Percentiles rank a stretch among this genome's conserved stretches.
phyloP scores from a whole-genome alignment of 208 protist species.

The Kentomonas sorsogonicus region DNA sequence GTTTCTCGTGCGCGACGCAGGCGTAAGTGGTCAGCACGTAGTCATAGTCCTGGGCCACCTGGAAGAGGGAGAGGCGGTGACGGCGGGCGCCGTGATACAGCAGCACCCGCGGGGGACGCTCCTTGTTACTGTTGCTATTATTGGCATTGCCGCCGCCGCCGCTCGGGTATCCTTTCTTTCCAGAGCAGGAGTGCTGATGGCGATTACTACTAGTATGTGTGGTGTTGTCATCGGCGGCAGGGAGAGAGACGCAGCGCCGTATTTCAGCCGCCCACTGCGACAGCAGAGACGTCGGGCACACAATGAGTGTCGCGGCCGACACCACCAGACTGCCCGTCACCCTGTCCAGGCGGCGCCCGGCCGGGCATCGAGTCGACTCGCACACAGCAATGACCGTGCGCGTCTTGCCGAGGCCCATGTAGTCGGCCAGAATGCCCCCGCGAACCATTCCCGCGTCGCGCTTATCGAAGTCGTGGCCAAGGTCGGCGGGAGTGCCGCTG shows the following conservation, averaged over 20 bases:
- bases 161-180: no score
- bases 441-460: conserved; percentile 16
- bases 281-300: conserved; percentile 64
- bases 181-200: no score
- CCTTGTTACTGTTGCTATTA: no score
- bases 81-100: conserved; percentile 68
- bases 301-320: conserved; percentile 64
- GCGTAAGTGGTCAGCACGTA: conserved; percentile 79
- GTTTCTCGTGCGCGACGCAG: no score
- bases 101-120: conserved; percentile 59
- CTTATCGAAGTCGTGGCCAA: not conserved
- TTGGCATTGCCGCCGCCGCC: no score
- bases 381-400: conserved; percentile 67
- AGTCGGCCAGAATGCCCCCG: conserved; percentile 69
- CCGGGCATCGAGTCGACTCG: conserved; percentile 36
- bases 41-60: conserved; percentile 66
- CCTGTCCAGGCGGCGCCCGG: conserved; percentile 16
- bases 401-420: conserved; percentile 76
- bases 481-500: not conserved
- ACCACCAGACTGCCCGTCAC: conserved; percentile 55
- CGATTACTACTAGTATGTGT: no score
- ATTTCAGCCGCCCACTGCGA: conserved; percentile 72
- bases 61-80: conserved; percentile 25
- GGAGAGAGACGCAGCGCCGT: conserved; percentile 23
- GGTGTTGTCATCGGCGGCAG: no score